Base-by-base conservation (phyloP, 495 filamentous ascomycete species). In the Articulospora tetracladia region DNA sequence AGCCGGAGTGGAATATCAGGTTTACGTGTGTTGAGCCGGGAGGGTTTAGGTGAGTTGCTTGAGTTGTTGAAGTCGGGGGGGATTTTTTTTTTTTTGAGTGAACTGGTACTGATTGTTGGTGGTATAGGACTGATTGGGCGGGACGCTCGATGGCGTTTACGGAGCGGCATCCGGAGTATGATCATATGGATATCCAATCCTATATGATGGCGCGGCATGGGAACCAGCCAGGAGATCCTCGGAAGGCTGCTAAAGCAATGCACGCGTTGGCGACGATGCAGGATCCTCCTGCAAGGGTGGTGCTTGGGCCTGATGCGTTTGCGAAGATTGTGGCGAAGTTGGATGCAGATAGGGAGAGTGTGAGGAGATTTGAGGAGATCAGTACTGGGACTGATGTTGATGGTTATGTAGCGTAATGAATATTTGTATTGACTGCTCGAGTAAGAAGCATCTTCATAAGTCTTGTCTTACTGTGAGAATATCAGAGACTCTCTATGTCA, bases 1-100 rank as follows among this genome's bases (percentile, higher is more conserved):
- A 41, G 3, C 55, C 55, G 13, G 55, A 58, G 1, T 58, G 55
- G 55, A 58, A 58, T 36, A 58, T 58, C 55, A 19, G 20, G 1
- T 58, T 58, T 22, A n/a, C 41, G 15, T 46, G 39, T 36, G 11
- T 58, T 2, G 41, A 58, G 44, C 55, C 55, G 2, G 55, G 55
- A 1, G 44, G 44, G 17, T 47, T 47, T n/a, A 47, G 41, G 41
- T 47, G 17, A 7, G 17, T 3, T 19, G 15, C 7, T n/a, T 19
- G 4, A n/a, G 4, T 19, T n/a, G 17, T 47, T n/a, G 7, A 47
- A 39, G n/a, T 39, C 10, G n/a, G n/a, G n/a, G n/a, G n/a, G n/a
- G n/a, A n/a, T n/a, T n/a, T n/a, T n/a, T n/a, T n/a, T n/a, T n/a
- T n/a, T 39, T 10, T 39, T 39, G 34, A 39, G 34, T 39, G n/a